A percentile compares a stretch with the other conserved stretches of the same genome.
phyloP scores from a whole-genome alignment of 768 basidiomycete species.

The Boletus pseudo-olivaceus region DNA sequence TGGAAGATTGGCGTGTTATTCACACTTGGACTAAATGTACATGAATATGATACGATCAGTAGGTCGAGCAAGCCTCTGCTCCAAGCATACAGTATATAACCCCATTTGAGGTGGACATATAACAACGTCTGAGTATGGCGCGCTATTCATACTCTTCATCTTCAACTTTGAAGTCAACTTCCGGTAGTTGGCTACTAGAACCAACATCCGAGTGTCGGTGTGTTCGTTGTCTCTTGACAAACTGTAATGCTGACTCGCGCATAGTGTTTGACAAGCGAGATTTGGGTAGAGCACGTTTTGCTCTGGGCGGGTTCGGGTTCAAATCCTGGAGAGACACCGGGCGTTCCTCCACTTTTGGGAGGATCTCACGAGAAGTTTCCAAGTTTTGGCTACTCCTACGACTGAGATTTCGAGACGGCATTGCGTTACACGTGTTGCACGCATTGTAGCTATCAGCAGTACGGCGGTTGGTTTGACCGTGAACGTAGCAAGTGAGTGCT shows the following conservation, averaged over 20 bases:
- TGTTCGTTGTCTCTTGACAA: constrained; percentile 25
- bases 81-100: not conserved
- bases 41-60: not conserved
- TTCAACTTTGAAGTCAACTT: constrained; percentile 6
- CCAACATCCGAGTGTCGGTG: constrained; percentile 17
- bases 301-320: constrained; percentile 8
- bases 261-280: constrained; percentile 10
- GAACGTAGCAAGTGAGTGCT: not conserved
- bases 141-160: constrained; percentile 16
- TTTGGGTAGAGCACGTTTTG: constrained; percentile 30
- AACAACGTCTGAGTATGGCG: not conserved
- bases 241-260: constrained; percentile 1
- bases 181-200: constrained; percentile 2
- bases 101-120: not conserved
- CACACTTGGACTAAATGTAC: constrained; percentile 2
- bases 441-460: constrained; percentile 4
- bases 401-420: constrained; percentile 4
- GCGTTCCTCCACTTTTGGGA: constrained; percentile 23
- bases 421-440: not conserved
- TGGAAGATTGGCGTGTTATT: not conserved
- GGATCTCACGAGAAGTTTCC: constrained; percentile 8
- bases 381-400: constrained; percentile 8
- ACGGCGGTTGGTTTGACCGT: not conserved
- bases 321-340: constrained; percentile 14
- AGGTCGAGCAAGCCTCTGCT: not conserved